These are phyloP conservation scores for Haplosporangium sp. DNA, from an alignment of 371 early-diverging fungal genomes.

Conservation along the genomic window DNA sequence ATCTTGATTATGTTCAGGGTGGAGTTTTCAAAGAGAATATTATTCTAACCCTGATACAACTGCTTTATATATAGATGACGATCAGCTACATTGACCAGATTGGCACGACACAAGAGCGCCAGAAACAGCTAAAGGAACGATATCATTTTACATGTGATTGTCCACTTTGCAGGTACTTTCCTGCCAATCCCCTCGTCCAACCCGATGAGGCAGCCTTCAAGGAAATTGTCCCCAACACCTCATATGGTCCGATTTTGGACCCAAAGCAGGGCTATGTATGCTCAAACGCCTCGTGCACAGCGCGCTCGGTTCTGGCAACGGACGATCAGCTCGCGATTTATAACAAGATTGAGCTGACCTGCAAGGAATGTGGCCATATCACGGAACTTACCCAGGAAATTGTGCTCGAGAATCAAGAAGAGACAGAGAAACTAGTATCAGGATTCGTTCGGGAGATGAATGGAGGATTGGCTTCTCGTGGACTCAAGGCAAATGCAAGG, in stretches of 20 bases:
- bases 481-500: slow-evolving; percentile 11
- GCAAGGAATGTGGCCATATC: slow-evolving; percentile 15
- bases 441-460: slow-evolving; percentile 42
- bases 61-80: slow-evolving; percentile 17
- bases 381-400: slow-evolving; percentile 33
- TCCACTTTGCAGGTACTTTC: slow-evolving; percentile 35
- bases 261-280: slow-evolving; percentile 44
- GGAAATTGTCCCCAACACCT: neutral
- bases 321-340: slow-evolving; percentile 37
- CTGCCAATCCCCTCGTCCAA: slow-evolving; percentile 30
- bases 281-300: slow-evolving; percentile 14
- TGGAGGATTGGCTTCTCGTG: slow-evolving; percentile 1
- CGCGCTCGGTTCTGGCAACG: slow-evolving; percentile 14
- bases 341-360: slow-evolving; percentile 40
- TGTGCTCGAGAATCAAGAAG: slow-evolving; percentile 34
- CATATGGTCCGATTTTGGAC: slow-evolving; percentile 12
- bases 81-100: slow-evolving; percentile 52
- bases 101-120: slow-evolving; percentile 38
- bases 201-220: slow-evolving; percentile 12
- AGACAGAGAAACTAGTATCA: slow-evolving; percentile 9
- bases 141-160: slow-evolving; percentile 40
- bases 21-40: neutral
- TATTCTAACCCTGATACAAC: neutral
- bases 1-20: neutral
- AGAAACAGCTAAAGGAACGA: slow-evolving; percentile 32